phyloP scores from a whole-genome alignment of 2,329 filamentous ascomycete genomes.

The Bisporella sp. region DNA sequence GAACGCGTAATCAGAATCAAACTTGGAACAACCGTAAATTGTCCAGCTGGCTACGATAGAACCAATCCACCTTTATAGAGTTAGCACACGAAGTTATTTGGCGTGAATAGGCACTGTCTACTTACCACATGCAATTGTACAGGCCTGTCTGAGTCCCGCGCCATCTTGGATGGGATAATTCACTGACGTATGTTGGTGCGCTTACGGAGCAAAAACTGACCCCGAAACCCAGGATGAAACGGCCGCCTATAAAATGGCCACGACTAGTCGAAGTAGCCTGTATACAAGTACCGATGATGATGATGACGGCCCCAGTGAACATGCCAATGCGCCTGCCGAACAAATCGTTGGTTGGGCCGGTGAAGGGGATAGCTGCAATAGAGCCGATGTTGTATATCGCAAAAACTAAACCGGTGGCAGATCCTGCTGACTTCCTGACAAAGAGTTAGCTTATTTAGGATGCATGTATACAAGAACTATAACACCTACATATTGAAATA shows the following conservation, averaged over 20 bases:
- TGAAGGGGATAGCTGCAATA: conserved; percentile 34
- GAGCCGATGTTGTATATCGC: conserved; percentile 54
- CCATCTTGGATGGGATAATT: not conserved
- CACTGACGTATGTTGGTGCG: not conserved
- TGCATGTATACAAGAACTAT: conserved; percentile 31
- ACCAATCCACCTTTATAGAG: conserved; percentile 16
- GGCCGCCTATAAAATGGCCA: conserved; percentile 38
- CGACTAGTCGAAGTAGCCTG: conserved; percentile 27
- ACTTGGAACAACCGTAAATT: conserved; percentile 7
- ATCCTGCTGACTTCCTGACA: conserved; percentile 39
- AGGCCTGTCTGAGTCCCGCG: not conserved
- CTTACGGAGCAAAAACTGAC: conserved; percentile 31
- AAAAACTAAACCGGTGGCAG: conserved; percentile 44
- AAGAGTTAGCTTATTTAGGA: conserved; percentile 44
- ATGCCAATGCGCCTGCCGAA: conserved; percentile 19
- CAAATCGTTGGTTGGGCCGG: conserved; percentile 28
- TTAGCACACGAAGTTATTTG: not conserved
- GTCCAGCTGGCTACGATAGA: conserved; percentile 22
- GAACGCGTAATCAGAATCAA: not conserved
- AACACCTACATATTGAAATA: conserved; percentile 39
- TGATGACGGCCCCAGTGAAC: conserved; percentile 30
- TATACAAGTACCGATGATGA: conserved; percentile 36
- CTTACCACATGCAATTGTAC: conserved; percentile 33
- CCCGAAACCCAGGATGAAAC: conserved; percentile 51
- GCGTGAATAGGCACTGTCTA: conserved; percentile 44